Base-by-base conservation (phyloP, 2,329 filamentous ascomycete genomes). In the Alternaria consortialis region DNA sequence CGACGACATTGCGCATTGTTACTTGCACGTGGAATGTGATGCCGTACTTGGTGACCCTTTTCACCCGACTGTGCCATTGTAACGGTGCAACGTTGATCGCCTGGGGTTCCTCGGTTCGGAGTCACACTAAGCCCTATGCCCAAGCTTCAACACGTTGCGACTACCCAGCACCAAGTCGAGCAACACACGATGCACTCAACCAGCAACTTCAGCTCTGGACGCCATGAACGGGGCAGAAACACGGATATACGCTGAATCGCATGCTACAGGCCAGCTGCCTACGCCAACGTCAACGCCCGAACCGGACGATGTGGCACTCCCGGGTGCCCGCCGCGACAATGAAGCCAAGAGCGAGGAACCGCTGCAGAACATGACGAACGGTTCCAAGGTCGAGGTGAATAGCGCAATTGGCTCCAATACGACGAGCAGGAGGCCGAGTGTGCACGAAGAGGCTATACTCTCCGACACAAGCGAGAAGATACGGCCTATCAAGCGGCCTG, bases 381-480 rank as follows among this genome's bases (percentile, higher is more conserved):
- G 57, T 13, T 15, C 17, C 43, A 62, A 43, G 32, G 34, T 48
- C 11, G 65, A 69, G 8, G 43, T 37, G 9, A 67, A 65, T 9
- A 61, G 64, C 9, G 47, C 60, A 5, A 12, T 65, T n/a, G 67
- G 64, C 39, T 57, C 64, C 23, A 61, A 48, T n/a, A 60, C 64
- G 6, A 58, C 55, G 13, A 74, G 68, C 48, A 65, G 70, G 23
- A 42, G 60, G 27, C 63, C 68, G 1, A 73, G 70, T 57, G 43
- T 67, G 12, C 69, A 70, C 37, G 76, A 79, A 34, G 76, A 77
- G 13, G 74, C 73, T 7, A 59, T 74, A 1, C 46, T 76, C 25
- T 76, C 74, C 1, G 76, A 79, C 57, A 67, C 74, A 15, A 76
- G 70, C 62, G 75, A 76, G 58, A 75, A 66, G 57, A 60, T 65